phyloP scores from a whole-genome alignment of 768 basidiomycete species.

The Russula compacta region DNA sequence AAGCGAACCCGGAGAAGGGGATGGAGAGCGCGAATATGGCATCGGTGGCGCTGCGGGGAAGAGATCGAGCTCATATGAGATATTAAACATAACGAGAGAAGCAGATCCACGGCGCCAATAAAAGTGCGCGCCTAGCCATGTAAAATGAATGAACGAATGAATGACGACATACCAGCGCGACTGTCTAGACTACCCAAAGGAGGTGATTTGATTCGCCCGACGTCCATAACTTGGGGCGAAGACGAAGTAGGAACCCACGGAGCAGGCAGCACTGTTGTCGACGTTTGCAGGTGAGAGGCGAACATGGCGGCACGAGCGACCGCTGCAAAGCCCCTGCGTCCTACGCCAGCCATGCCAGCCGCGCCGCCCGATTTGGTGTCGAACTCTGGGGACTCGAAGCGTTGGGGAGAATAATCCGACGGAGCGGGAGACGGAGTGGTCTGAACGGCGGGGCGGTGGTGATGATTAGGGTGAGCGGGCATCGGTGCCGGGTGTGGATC shows the following conservation, averaged over 20 bases:
- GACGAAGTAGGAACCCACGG: not conserved
- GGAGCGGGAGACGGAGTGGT: constrained; percentile 7
- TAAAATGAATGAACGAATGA: constrained; percentile 12
- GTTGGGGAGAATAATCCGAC: constrained; percentile 3
- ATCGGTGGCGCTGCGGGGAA: constrained; percentile 8
- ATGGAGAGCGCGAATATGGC: not conserved
- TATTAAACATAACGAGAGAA: constrained; percentile 5
- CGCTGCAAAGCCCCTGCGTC: constrained; percentile 72
- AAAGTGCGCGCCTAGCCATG: not conserved
- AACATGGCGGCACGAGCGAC: constrained; percentile 58
- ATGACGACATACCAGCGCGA: constrained; percentile 11
- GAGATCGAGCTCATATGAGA: not conserved
- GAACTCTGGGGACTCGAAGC: constrained; percentile 29
- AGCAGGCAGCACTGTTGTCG: not conserved
- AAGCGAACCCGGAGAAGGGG: not conserved
- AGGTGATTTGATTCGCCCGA: constrained; percentile 26
- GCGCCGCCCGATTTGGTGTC: constrained; percentile 69
- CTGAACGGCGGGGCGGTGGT: not conserved
- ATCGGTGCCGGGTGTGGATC: constrained; percentile 6
- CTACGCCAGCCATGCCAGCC: constrained; percentile 88
- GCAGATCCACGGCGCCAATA: not conserved
- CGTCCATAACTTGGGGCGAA: not conserved
- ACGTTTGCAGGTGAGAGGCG: constrained; percentile 12
- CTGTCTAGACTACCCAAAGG: constrained; percentile 23
- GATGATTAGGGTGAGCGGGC: not conserved